These are phyloP conservation scores for Neurospora pannonica DNA, from an alignment of 495 filamentous ascomycete species.

Conservation along the genomic window DNA sequence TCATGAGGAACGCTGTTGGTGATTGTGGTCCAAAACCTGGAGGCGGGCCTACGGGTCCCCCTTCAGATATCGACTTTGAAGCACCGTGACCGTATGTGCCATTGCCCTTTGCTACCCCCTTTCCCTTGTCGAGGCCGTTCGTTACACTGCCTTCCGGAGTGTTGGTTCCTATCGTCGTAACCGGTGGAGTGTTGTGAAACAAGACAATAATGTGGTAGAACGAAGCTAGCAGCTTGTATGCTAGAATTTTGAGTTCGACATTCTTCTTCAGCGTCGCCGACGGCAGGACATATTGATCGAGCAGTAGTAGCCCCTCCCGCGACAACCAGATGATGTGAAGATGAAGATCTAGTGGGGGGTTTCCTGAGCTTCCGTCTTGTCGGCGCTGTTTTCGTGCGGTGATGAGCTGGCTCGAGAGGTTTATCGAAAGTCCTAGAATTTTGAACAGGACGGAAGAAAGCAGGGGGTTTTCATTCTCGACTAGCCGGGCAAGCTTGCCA, in stretches of 20 bases:
- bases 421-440: slow-evolving; percentile 80
- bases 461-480: slow-evolving; percentile 58
- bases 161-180: slow-evolving; percentile 29
- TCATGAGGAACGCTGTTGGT: slow-evolving; percentile 60
- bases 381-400: slow-evolving; percentile 77
- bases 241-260: slow-evolving; percentile 73
- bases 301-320: slow-evolving; percentile 76
- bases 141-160: slow-evolving; percentile 21
- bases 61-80: slow-evolving; percentile 19
- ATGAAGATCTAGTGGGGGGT: slow-evolving; percentile 73
- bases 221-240: slow-evolving; percentile 82
- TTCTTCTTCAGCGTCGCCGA: slow-evolving; percentile 50
- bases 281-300: slow-evolving; percentile 80
- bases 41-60: slow-evolving; percentile 40
- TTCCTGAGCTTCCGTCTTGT: slow-evolving; percentile 66
- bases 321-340: slow-evolving; percentile 95
- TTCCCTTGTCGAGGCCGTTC: slow-evolving; percentile 33
- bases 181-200: slow-evolving; percentile 67
- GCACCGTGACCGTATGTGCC: slow-evolving; percentile 10
- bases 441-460: slow-evolving; percentile 79
- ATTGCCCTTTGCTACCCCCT: slow-evolving; percentile 30
- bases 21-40: slow-evolving; percentile 42
- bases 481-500: slow-evolving; percentile 70
- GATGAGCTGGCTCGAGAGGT: slow-evolving; percentile 76
- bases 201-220: slow-evolving; percentile 96